Conservation (phyloP, 2,329 filamentous ascomycete species). For the Ophiostoma quercus region DNA sequence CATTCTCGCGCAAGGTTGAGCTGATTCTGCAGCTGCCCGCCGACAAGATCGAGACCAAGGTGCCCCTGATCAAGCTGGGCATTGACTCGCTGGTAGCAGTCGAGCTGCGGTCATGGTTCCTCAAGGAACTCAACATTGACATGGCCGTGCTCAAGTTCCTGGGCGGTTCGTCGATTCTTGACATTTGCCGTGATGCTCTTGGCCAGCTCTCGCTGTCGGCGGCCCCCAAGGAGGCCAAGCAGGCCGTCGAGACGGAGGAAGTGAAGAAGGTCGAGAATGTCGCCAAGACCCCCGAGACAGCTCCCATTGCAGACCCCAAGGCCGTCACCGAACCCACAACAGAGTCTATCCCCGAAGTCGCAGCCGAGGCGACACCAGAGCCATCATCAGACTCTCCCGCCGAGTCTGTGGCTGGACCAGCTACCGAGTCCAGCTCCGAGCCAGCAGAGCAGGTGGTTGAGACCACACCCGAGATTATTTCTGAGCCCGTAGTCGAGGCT, state of each 20-base stretch:
- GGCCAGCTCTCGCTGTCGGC: conserved; percentile 20
- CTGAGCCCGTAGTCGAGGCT: not conserved
- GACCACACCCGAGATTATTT: not conserved
- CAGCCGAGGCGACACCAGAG: not conserved
- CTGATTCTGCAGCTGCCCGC: conserved; percentile 22
- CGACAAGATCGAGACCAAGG: conserved; percentile 21
- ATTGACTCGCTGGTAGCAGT: conserved; percentile 43
- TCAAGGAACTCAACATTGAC: conserved; percentile 34
- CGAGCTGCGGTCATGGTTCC: conserved; percentile 41
- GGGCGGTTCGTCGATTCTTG: conserved; percentile 25
- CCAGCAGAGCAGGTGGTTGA: not conserved
- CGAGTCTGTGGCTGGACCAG: not conserved
- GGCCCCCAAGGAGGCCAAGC: conserved; percentile 8
- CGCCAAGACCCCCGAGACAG: not conserved
- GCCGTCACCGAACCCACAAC: not conserved
- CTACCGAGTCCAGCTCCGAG: conserved; percentile 4
- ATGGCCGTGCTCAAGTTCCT: conserved; percentile 39
- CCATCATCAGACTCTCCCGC: not conserved
- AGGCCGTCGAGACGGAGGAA: not conserved
- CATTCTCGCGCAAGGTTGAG: conserved; percentile 24
- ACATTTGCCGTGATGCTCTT: conserved; percentile 24
- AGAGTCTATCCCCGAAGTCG: not conserved
- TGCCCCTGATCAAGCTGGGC: conserved; percentile 35
- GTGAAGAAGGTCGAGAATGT: not conserved
- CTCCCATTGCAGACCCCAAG: not conserved